Evolutionary conservation across 2,329 filamentous ascomycete genomes (phyloP), one percentile per base, ranked within the genome.

Genomic region (Fusarium ambrosium): DNA sequence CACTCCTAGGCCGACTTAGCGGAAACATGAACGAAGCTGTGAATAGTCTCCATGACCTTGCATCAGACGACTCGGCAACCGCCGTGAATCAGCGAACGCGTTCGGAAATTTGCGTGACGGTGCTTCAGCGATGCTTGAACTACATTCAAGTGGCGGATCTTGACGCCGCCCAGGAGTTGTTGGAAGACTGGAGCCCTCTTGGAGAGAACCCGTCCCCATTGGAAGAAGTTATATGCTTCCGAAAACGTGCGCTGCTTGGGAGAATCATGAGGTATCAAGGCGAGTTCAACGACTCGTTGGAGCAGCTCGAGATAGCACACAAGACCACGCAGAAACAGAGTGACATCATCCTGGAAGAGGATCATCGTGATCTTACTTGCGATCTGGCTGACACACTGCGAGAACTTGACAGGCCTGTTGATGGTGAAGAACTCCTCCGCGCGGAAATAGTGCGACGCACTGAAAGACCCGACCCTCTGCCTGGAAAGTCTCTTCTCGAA

Each of bases 331-430:
- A 66, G 48, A 58, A 70, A 34, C 55, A 32, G 16, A 48, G 59
- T 48, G 62, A 62, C 11, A 56, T 77, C 16, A 24, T 74, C 22
- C 74, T 77, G 20, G 73, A 77, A 13, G 75, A 77, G 43, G 68
- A 76, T 43, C 62, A 76, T 6, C 68, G 75, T 7, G 75, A 77
- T 55, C 63, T 77, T 27, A 72, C 62, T 24, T 76, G 75, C 53
- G 73, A 77, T 18, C 71, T 74, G n/a, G 75, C 75, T 4, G 75
- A 77, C 59, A 64, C 75, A 29, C 29, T 77, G 9, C 64, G 75
- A 41, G 75, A 77, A 20, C 75, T 77, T 24, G 61, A 74, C 53
- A 48, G 76, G 8, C 66, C 75, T 34, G 37, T 29, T 39, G 32
- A 24, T n/a, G 71, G 70, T 18, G 72, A 77, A 53, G 45, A 32